Evolutionary conservation across 305 asterid species (phyloP).

Genomic region (Euphrasia arctica): DNA sequence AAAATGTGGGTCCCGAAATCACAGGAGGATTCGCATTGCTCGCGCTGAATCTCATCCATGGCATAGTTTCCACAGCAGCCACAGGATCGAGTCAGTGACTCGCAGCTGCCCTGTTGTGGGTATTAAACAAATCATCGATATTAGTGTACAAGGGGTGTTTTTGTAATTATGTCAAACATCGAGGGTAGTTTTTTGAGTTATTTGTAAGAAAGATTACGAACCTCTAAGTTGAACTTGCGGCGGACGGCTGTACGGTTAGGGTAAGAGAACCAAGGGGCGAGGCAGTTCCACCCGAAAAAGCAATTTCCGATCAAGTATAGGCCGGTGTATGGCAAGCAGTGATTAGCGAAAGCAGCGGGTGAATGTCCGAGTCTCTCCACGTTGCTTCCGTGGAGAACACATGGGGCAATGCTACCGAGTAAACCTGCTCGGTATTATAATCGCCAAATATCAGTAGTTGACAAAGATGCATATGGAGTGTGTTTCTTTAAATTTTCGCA

Average conservation of each 20-base stretch:
- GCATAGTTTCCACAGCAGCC: conserved; percentile 50
- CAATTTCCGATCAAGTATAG: conserved; percentile 65
- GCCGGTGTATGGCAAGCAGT: conserved; percentile 81
- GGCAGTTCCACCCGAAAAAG: conserved; percentile 68
- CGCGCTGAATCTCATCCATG: conserved; percentile 65
- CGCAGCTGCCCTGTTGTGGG: conserved; percentile 71
- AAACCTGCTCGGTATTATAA: conserved; percentile 49
- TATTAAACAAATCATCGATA: neutral
- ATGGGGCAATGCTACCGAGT: conserved; percentile 73
- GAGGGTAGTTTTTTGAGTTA: neutral
- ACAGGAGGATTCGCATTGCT: conserved; percentile 73
- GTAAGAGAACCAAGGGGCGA: conserved; percentile 79
- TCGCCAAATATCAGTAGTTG: neutral
- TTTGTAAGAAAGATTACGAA: conserved; percentile 12
- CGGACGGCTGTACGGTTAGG: conserved; percentile 77
- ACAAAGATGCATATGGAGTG: too few relatives aligned
- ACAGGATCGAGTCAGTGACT: conserved; percentile 43
- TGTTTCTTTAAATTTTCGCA: too few relatives aligned
- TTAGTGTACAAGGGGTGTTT: neutral
- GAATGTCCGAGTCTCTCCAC: conserved; percentile 66
- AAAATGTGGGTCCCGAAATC: conserved; percentile 76
- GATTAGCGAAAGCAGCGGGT: conserved; percentile 55
- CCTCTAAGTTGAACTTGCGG: conserved; percentile 74
- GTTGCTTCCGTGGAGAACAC: conserved; percentile 85
- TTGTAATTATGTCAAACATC: neutral